Conservation (phyloP, 805 yeast species). For the Pichia eremophila region DNA sequence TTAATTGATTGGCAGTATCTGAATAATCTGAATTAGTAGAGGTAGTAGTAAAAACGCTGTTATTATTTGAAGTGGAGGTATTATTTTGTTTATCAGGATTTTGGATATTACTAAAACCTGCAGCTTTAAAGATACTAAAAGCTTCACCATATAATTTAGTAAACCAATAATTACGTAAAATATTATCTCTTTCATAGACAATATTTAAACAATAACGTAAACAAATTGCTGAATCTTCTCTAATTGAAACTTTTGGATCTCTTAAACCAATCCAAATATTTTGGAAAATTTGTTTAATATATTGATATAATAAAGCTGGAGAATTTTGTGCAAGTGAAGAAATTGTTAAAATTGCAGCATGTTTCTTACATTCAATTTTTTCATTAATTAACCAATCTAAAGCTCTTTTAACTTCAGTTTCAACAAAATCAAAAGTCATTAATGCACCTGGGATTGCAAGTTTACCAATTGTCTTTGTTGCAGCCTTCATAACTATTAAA, state of each 20-base stretch:
- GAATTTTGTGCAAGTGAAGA: conserved; percentile 79
- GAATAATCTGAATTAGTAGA: neutral
- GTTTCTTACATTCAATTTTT: conserved; percentile 75
- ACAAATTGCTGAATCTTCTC: conserved; percentile 79
- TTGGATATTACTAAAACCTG: conserved; percentile 5
- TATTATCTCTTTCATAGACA: conserved; percentile 67
- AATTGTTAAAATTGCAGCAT: conserved; percentile 80
- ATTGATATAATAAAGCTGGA: conserved; percentile 73
- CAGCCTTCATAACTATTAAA: conserved; percentile 73
- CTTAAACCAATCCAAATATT: conserved; percentile 82
- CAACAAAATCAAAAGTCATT: conserved; percentile 85
- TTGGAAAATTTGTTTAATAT: conserved; percentile 68
- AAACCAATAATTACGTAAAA: conserved; percentile 68
- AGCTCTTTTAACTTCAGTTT: conserved; percentile 80
- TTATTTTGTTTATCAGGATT: neutral
- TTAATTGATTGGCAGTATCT: neutral
- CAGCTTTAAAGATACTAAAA: conserved; percentile 19
- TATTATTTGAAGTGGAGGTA: neutral
- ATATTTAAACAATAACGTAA: conserved; percentile 71
- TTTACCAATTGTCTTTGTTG: conserved; percentile 81
- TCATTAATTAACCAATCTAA: conserved; percentile 89
- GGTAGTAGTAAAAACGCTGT: neutral
- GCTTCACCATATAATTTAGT: conserved; percentile 39
- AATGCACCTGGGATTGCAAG: conserved; percentile 86
- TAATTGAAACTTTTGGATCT: conserved; percentile 63